Evolutionary conservation across 2,329 filamentous ascomycete species (phyloP), one percentile per base, ranked within the genome.

Genomic region (Neopestalotiopsis rosae): DNA sequence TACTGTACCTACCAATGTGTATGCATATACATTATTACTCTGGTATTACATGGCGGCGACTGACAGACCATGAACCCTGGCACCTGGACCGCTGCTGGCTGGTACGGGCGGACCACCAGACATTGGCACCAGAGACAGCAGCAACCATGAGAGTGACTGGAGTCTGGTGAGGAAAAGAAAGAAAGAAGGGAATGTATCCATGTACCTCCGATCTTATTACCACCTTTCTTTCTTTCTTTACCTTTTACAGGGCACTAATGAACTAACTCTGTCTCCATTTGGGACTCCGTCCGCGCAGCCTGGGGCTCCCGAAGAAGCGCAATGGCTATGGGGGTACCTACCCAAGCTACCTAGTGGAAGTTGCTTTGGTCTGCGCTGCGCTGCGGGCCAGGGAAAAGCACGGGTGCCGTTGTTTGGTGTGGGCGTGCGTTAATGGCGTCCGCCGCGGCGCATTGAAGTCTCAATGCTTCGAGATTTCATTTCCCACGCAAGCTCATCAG

Each of bases 401-500:
- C 34, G 34, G 34, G 34, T 38, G 42, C 45, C 42, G 73, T 74
- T 72, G 72, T 38, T 38, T 73, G 71, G 72, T 74, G 75, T 76
- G 74, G 75, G 74, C 75, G 74, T 74, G 74, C 75, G 74, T 74
- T 76, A 75, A 28, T 76, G 73, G 74, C 59, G 57, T 20, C 45
- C 45, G 45, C 45, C 45, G 57, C 59, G 61, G 61, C 74, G 74
- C 76, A 76, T 76, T 76, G 73, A 76, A 75, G 72, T 72, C 73
- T 76, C 72, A 74, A 73, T 75, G 73, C 75, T 73, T 74, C 72
- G 74, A 72, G 73, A 74, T 71, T 69, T 74, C 74, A 76, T 76
- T 78, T 78, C 74, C 76, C 74, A 67, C 45, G 17, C 45, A 52
- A 52, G 24, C 45, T 52, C 45, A 52, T 52, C 45, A 52, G 45